phyloP scores from a whole-genome alignment of 139 green algal genomes.

The Astrephomene gubernaculifera region DNA sequence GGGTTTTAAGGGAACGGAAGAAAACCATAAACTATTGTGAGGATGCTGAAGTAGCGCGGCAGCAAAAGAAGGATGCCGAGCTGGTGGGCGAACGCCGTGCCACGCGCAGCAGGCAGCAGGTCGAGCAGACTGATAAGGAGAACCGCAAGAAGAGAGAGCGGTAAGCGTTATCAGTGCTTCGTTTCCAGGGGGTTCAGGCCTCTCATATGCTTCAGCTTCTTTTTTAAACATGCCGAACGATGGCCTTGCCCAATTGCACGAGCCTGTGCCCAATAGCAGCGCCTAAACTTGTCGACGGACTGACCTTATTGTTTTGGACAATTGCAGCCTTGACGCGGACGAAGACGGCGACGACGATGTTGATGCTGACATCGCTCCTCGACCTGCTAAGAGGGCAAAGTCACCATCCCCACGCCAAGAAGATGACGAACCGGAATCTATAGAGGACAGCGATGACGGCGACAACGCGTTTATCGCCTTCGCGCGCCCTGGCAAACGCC shows the following conservation, averaged over 20 bases:
- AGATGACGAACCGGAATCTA: not conserved
- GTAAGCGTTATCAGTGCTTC: too few species aligned
- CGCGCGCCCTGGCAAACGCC: not conserved
- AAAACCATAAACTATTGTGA: conserved; percentile 15
- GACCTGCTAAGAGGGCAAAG: conserved; percentile 1
- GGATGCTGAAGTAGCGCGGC: not conserved
- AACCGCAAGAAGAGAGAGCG: not conserved
- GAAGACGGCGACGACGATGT: not conserved
- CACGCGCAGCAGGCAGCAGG: not conserved
- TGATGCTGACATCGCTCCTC: not conserved
- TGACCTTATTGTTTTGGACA: too few species aligned
- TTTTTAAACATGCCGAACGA: too few species aligned
- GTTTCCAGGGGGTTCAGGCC: too few species aligned
- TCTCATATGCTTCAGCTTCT: too few species aligned
- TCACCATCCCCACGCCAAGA: not conserved
- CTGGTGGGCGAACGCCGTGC: not conserved
- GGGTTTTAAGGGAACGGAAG: not conserved
- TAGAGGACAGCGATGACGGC: not conserved
- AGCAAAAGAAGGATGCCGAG: not conserved
- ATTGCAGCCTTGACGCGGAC: too few species aligned
- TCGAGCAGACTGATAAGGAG: not conserved
- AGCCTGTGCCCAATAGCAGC: too few species aligned
- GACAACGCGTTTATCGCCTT: conserved; percentile 2
- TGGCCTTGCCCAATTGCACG: too few species aligned
- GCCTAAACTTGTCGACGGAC: too few species aligned